phyloP scores from a whole-genome alignment of 495 filamentous ascomycete species.

The Chaetomidium leptoderma region DNA sequence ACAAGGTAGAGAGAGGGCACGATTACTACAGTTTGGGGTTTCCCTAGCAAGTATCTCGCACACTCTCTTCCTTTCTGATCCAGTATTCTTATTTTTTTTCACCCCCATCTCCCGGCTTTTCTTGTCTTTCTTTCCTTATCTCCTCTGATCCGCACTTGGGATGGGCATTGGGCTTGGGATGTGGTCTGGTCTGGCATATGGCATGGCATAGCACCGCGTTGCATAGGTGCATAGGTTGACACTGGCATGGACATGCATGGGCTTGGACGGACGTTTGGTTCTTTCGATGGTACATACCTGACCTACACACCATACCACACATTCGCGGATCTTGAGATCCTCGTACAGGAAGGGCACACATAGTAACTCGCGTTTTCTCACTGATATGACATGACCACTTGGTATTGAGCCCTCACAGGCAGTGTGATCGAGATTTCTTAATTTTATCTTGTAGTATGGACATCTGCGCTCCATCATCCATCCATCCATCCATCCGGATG shows the following conservation, averaged over 20 bases:
- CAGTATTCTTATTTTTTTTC: neutral
- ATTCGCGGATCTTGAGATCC: neutral
- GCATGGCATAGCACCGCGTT: neutral
- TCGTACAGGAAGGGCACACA: neutral
- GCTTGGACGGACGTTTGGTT: neutral
- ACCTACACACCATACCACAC: neutral
- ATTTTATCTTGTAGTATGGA: neutral
- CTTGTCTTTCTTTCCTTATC: slow-evolving; percentile 2
- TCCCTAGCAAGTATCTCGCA: too few species aligned
- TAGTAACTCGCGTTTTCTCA: neutral
- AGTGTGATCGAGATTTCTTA: neutral
- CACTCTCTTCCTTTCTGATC: neutral
- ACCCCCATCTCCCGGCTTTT: neutral
- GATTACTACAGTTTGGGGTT: too few species aligned
- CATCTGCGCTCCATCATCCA: neutral
- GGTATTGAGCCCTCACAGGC: neutral
- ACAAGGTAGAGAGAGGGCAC: too few species aligned
- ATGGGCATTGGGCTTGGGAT: neutral
- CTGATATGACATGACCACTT: neutral
- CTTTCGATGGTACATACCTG: neutral
- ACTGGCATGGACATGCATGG: neutral
- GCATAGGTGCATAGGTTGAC: neutral
- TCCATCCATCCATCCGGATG: too few species aligned
- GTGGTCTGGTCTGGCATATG: slow-evolving; percentile 3
- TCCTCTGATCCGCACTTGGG: neutral